phyloP scores from a whole-genome alignment of 2,329 filamentous ascomycete genomes.

The Pestalotiopsis sp. region DNA sequence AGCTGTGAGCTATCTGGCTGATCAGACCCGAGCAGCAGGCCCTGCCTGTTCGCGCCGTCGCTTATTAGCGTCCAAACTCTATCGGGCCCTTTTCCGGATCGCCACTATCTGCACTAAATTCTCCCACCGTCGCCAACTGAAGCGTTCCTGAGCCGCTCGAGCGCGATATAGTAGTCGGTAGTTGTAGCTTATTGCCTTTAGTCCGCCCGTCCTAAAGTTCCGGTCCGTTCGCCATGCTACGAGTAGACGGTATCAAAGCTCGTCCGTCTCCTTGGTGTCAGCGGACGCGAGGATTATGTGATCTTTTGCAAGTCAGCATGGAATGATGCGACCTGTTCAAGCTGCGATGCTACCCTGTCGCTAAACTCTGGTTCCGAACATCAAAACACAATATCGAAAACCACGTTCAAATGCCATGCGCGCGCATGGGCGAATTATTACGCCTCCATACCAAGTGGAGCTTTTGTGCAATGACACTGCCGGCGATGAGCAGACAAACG shows the following conservation, averaged over 20 bases:
- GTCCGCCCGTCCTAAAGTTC: background rate
- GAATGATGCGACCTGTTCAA: background rate
- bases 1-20: background rate
- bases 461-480: background rate
- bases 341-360: background rate
- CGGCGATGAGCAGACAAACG: background rate
- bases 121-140: background rate
- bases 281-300: constrained; percentile 3
- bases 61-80: background rate
- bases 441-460: background rate
- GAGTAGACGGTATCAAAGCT: background rate
- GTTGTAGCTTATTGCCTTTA: background rate
- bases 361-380: background rate
- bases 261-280: background rate
- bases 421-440: background rate
- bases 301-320: background rate
- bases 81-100: constrained; percentile 6
- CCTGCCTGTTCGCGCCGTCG: background rate
- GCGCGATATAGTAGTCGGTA: background rate
- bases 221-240: background rate
- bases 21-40: background rate
- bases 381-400: background rate
- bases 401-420: background rate
- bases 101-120: background rate
- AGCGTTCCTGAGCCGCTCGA: constrained; percentile 4